Conservation (phyloP, 2,329 filamentous ascomycete genomes). For the Claviceps quebecensis region DNA sequence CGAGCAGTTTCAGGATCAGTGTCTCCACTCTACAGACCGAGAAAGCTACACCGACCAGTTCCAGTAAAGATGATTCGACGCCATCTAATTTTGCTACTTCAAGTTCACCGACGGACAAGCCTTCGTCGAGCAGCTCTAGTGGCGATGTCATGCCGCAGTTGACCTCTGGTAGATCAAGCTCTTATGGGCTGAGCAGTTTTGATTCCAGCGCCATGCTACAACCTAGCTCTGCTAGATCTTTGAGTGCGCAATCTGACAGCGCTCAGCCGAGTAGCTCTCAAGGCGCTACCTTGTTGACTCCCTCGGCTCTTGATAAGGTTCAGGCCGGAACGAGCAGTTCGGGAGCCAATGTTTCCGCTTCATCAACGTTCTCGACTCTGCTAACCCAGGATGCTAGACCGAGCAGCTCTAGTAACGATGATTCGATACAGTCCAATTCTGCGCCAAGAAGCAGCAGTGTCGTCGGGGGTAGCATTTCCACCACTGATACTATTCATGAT, state of each 20-base stretch:
- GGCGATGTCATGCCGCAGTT: too few species aligned
- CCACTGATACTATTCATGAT: too few species aligned
- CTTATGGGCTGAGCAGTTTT: not conserved
- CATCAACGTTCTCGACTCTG: not conserved
- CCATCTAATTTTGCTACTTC: not conserved
- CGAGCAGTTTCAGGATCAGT: too few species aligned
- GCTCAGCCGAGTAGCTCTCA: not conserved
- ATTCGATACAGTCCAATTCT: too few species aligned
- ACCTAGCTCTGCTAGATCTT: not conserved
- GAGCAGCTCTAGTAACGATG: not conserved
- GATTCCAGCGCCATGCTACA: not conserved
- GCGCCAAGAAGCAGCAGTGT: too few species aligned
- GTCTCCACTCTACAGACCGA: not conserved
- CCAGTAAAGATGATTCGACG: not conserved
- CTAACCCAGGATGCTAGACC: not conserved
- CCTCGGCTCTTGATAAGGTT: not conserved
- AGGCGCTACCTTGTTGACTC: not conserved
- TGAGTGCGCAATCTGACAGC: too few species aligned
- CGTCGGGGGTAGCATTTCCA: too few species aligned
- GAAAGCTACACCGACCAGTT: not conserved
- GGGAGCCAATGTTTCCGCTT: not conserved
- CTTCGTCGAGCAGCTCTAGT: too few species aligned
- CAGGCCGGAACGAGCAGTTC: not conserved
- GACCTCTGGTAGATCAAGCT: too few species aligned
- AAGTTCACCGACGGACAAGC: not conserved